phyloP scores from a whole-genome alignment of 2,329 filamentous ascomycete species.

The Alternaria arborescens region DNA sequence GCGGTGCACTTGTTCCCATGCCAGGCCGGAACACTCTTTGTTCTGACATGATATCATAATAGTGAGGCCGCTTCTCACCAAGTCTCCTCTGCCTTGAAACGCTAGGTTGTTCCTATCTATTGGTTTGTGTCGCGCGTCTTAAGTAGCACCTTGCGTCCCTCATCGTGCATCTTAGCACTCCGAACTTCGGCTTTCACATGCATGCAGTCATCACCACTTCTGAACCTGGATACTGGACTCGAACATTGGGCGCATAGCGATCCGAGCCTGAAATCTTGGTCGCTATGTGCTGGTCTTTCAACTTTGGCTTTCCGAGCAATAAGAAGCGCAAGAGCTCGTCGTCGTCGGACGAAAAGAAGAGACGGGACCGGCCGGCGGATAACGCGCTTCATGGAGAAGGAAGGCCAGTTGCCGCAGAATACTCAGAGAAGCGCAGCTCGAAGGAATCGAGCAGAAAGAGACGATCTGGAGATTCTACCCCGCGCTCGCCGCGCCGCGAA shows the following conservation, averaged over 20 bases:
- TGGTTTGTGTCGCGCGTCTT: conserved; percentile 35
- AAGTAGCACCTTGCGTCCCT: conserved; percentile 42
- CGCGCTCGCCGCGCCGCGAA: conserved; percentile 35
- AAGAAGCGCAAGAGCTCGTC: conserved; percentile 42
- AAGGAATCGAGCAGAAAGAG: conserved; percentile 38
- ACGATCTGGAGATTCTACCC: conserved; percentile 32
- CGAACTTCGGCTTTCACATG: conserved; percentile 40
- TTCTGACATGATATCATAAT: conserved; percentile 46
- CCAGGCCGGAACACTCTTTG: conserved; percentile 29
- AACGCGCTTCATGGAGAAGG: conserved; percentile 37
- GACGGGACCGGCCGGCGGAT: conserved; percentile 33
- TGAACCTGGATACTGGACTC: conserved; percentile 23
- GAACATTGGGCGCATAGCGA: conserved; percentile 37
- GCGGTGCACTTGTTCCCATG: conserved; percentile 37
- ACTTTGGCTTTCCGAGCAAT: conserved; percentile 41
- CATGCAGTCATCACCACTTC: conserved; percentile 27
- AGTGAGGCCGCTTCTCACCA: conserved; percentile 28
- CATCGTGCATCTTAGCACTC: conserved; percentile 34
- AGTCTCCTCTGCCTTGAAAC: conserved; percentile 39
- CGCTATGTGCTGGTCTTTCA: conserved; percentile 51
- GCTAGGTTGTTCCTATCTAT: conserved; percentile 27
- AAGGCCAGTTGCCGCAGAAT: conserved; percentile 31
- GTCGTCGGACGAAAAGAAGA: conserved; percentile 42
- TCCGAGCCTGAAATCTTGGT: conserved; percentile 34
- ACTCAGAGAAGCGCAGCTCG: conserved; percentile 44